Base-by-base conservation (phyloP, 371 early-diverging fungal species). In the Apophysomyces sp. region DNA sequence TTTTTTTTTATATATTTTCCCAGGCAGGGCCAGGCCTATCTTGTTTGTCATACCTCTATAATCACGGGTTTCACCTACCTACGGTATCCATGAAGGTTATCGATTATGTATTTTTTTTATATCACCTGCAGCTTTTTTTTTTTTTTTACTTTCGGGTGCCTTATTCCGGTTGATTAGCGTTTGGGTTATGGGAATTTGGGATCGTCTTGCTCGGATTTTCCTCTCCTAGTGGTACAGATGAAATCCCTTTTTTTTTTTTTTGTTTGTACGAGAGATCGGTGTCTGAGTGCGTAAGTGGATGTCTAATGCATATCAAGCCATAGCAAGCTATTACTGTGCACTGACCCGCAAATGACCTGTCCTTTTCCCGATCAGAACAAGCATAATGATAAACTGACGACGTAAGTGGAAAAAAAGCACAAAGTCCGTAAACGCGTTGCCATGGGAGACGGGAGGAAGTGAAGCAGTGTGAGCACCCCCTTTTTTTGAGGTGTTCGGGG, bases 1-100 rank as follows among this genome's bases (percentile, higher is more conserved):
- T 16, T 18, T 44, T 18, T 44, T 18, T 44, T 18, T 44, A 44
- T 44, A 21, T 21, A 44, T 44, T 21, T 44, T 44, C 49, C 49
- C 49, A 44, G 27, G 49, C 49, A 44, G 49, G 49, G 49, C 49
- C 49, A 44, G 49, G 49, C 49, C 49, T 44, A 9, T 44, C 24
- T 44, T 44, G 49, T 44, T 44, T 44, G 49, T 44, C 49, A n/a
- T 21, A 44, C 49, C 24, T 21, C 21, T 21, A 44, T 21, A 21
- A 44, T 44, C 49, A 44, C 49, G 49, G 49, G 49, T 44, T 16
- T 44, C 24, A 13, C 49, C 21, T 21, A 21, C 21, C 24, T 44
- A 44, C 49, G 21, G 49, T 44, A 44, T 44, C 24, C 9, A 21
- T 21, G 49, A 44, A 44, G 49, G 49, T 44, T 44, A 44, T 44